These are phyloP conservation scores for Abortiporus biennis DNA, from an alignment of 1,284 basidiomycete species.

Conservation along the genomic window DNA sequence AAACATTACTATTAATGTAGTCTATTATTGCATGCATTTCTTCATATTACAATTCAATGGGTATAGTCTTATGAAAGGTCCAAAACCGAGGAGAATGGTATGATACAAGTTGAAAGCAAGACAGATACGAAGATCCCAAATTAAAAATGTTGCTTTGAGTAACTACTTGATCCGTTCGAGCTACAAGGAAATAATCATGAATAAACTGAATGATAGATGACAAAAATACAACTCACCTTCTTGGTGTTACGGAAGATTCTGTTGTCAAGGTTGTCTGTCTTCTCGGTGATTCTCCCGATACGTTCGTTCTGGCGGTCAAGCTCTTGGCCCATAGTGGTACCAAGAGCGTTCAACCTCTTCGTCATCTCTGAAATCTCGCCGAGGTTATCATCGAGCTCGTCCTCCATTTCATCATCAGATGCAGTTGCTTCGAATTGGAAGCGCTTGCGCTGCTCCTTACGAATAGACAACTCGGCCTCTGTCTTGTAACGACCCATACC, in stretches of 20 bases:
- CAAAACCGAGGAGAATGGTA: too few species aligned
- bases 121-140: too few species aligned
- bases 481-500: slow-evolving; percentile 40
- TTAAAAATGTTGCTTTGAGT: too few species aligned
- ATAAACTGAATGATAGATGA: slow-evolving; percentile 1
- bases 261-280: slow-evolving; percentile 61
- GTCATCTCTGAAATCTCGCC: slow-evolving; percentile 84
- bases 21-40: too few species aligned
- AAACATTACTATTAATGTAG: too few species aligned
- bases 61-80: too few species aligned
- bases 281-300: slow-evolving; percentile 64
- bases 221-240: slow-evolving; percentile 38
- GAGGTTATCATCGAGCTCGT: slow-evolving; percentile 82
- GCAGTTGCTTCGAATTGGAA: slow-evolving; percentile 95
- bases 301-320: slow-evolving; percentile 72
- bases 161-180: slow-evolving; percentile 69
- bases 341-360: slow-evolving; percentile 80
- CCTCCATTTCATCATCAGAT: slow-evolving; percentile 95
- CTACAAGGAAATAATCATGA: slow-evolving; percentile 27
- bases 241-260: slow-evolving; percentile 66
- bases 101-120: too few species aligned
- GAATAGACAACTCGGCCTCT: slow-evolving; percentile 37
- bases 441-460: slow-evolving; percentile 72
- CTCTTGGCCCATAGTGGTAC: slow-evolving; percentile 80
- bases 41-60: too few species aligned